These are phyloP conservation scores for Cicer yamashitae DNA, from an alignment of 306 rosid genomes.

Conservation along the genomic window DNA sequence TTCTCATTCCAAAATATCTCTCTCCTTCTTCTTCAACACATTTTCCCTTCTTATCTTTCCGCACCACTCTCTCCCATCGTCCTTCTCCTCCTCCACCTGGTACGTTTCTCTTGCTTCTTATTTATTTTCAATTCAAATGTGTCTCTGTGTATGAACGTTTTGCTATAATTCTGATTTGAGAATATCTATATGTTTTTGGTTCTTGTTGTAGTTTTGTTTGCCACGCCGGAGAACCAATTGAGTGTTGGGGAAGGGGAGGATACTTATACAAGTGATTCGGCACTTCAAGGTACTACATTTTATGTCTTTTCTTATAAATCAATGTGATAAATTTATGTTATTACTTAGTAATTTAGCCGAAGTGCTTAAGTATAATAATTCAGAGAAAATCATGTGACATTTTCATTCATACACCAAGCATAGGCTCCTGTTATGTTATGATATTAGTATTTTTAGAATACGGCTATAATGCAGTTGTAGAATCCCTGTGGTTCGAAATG, in stretches of 20 bases:
- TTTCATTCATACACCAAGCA: conserved; percentile 7
- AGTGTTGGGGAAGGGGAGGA: conserved; percentile 55
- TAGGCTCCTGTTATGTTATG: neutral
- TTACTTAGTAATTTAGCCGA: neutral
- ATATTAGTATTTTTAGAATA: conserved; percentile 21
- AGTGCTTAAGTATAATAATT: neutral
- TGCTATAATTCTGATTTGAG: neutral
- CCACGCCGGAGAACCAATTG: conserved; percentile 71
- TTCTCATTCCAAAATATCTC: conserved; percentile 34
- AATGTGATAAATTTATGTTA: neutral
- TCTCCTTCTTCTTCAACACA: conserved; percentile 12
- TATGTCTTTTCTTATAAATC: neutral
- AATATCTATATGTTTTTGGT: neutral
- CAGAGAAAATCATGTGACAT: neutral
- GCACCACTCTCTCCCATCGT: conserved; percentile 42
- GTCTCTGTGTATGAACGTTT: neutral
- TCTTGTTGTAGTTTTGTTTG: conserved; percentile 58
- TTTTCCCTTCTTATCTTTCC: conserved; percentile 42
- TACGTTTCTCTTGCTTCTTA: conserved; percentile 30
- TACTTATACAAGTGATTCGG: conserved; percentile 67
- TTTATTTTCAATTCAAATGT: neutral
- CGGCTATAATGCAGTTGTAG: neutral
- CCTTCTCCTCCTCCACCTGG: conserved; percentile 49
- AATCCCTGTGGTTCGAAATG: neutral
- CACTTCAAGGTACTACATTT: conserved; percentile 68